phyloP scores from a whole-genome alignment of 352 stramenopile genomes.

The Phytophthora crassamura region DNA sequence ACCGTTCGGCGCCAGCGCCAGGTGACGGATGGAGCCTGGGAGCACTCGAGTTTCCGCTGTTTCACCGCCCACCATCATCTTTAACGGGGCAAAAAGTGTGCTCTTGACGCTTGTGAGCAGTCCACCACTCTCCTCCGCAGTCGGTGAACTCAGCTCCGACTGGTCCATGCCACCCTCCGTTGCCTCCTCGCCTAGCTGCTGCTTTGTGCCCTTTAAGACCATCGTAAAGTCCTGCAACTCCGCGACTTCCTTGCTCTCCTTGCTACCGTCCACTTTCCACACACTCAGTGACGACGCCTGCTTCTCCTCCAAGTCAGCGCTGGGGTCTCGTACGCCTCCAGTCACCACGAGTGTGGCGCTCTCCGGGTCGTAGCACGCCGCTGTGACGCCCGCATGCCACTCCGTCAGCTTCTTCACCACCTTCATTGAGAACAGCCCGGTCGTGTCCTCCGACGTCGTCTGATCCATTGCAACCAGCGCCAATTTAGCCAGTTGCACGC shows the following conservation, averaged over 20 bases:
- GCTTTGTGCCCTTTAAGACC: slow-evolving; percentile 42
- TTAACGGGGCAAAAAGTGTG: slow-evolving; percentile 42
- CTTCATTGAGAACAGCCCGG: slow-evolving; percentile 45
- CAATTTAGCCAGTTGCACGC: slow-evolving; percentile 59
- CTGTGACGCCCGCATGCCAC: slow-evolving; percentile 66
- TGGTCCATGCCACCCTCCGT: slow-evolving; percentile 1
- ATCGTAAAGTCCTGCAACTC: slow-evolving; percentile 80
- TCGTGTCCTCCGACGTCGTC: slow-evolving; percentile 8
- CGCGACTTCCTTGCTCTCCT: slow-evolving; percentile 45
- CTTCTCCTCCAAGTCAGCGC: slow-evolving; percentile 50
- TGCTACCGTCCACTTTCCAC: slow-evolving; percentile 50
- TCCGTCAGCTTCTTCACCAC: slow-evolving; percentile 53
- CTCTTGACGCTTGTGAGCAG: slow-evolving; percentile 36
- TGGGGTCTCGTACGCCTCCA: slow-evolving; percentile 63
- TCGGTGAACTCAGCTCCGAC: background rate
- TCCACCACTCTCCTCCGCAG: slow-evolving; percentile 17
- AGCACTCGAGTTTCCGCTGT: slow-evolving; percentile 24
- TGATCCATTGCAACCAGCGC: slow-evolving; percentile 43
- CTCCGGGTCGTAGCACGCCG: slow-evolving; percentile 46
- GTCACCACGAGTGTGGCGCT: slow-evolving; percentile 58
- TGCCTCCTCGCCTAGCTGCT: background rate
- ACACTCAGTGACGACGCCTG: slow-evolving; percentile 71
- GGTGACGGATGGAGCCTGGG: slow-evolving; percentile 43
- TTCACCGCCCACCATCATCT: slow-evolving; percentile 48
- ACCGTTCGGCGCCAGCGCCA: slow-evolving; percentile 57